Percentiles rank a stretch among this genome's conserved stretches.
Evolutionary conservation across 139 green algal genomes (phyloP).

Genomic region (Tetradesmus obliquus): DNA sequence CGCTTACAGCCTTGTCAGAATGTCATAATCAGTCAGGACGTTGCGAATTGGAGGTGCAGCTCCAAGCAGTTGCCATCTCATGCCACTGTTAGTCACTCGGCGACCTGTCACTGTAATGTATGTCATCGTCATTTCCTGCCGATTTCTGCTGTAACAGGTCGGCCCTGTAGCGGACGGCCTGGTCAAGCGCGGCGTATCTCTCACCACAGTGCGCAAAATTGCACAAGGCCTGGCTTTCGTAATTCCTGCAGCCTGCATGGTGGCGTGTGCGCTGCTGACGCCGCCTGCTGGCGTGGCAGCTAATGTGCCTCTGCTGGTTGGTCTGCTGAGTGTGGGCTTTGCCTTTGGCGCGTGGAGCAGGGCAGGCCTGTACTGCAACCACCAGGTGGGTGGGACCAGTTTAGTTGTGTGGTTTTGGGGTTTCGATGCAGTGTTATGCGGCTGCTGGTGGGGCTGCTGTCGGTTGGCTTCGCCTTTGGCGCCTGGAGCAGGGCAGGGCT

Average conservation of each 20-base stretch:
- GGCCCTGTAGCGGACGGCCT: constrained; percentile 87
- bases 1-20: too few species aligned
- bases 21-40: too few species aligned
- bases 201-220: constrained; percentile 90
- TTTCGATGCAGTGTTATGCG: constrained; percentile 5
- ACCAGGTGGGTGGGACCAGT: background rate
- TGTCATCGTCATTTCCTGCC: too few species aligned
- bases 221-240: constrained; percentile 93
- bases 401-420: background rate
- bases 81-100: too few species aligned
- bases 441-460: constrained; percentile 72
- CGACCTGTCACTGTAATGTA: too few species aligned
- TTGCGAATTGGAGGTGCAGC: too few species aligned
- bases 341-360: constrained; percentile 85
- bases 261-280: constrained; percentile 67
- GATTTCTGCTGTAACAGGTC: constrained; percentile 48
- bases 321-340: constrained; percentile 79
- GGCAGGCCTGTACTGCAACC: constrained; percentile 91
- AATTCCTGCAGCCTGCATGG: constrained; percentile 86
- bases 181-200: constrained; percentile 73
- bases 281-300: constrained; percentile 40
- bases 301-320: constrained; percentile 60
- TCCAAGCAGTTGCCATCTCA: too few species aligned
- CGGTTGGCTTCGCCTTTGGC: constrained; percentile 82
- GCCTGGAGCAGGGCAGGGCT: constrained; percentile 89